Percentiles rank a stretch among this genome's conserved stretches.
Conservation (phyloP, 192 early-diverging fungal species). For the Chytriomyces hyalinus region DNA sequence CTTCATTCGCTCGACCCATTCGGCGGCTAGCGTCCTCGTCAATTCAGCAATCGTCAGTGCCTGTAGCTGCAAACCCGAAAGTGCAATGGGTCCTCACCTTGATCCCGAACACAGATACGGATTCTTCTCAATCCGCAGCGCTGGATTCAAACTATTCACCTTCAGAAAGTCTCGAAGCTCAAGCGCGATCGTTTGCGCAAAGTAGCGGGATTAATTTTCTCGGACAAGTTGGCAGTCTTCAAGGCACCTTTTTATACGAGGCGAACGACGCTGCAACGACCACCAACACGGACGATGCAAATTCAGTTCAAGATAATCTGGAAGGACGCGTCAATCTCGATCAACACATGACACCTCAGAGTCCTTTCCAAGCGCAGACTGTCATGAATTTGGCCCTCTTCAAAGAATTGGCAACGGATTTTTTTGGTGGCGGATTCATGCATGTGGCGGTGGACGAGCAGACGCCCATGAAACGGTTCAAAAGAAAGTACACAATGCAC, state of each 20-base stretch:
- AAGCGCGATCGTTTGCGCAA: not conserved
- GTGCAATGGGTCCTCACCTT: too few species aligned
- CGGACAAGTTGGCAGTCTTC: constrained; percentile 45
- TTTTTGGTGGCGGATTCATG: constrained; percentile 30
- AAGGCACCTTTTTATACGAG: constrained; percentile 46
- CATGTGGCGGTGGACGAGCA: constrained; percentile 39
- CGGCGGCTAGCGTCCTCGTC: too few species aligned
- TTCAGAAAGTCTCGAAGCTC: not conserved
- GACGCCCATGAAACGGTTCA: constrained; percentile 44
- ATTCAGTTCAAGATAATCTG: constrained; percentile 4
- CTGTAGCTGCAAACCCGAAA: too few species aligned
- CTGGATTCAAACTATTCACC: too few species aligned
- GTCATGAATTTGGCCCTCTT: not conserved
- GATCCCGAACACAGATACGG: too few species aligned
- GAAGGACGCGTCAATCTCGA: not conserved
- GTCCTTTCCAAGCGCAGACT: too few species aligned
- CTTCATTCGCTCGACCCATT: too few species aligned
- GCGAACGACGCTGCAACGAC: constrained; percentile 37
- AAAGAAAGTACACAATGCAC: constrained; percentile 38
- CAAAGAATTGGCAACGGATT: constrained; percentile 24
- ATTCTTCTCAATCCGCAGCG: too few species aligned
- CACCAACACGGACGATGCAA: constrained; percentile 27
- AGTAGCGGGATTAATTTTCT: constrained; percentile 37
- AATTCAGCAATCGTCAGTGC: too few species aligned
- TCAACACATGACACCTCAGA: too few species aligned